These are phyloP conservation scores for Porodaedalea pini DNA, from an alignment of 1,284 basidiomycete genomes.

Conservation along the genomic window DNA sequence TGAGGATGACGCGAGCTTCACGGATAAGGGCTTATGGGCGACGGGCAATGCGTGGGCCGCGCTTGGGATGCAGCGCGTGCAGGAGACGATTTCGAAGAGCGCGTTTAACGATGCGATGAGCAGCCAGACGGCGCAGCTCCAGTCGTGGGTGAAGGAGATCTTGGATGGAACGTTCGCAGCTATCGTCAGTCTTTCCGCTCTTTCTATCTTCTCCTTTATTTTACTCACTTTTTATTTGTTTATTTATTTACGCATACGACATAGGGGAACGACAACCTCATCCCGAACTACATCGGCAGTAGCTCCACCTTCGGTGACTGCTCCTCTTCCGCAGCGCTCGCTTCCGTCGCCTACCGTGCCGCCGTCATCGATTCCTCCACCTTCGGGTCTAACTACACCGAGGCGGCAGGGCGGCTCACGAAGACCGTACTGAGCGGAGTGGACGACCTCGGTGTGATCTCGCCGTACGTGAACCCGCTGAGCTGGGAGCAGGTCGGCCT, in stretches of 20 bases:
- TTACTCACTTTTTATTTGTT: neutral
- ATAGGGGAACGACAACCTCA: constrained; percentile 21
- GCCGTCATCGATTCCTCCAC: constrained; percentile 25
- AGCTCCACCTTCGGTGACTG: constrained; percentile 41
- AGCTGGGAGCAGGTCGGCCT: constrained; percentile 35
- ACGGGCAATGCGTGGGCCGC: constrained; percentile 46
- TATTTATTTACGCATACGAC: constrained; percentile 13
- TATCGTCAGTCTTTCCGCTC: constrained; percentile 39
- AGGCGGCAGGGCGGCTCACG: constrained; percentile 25
- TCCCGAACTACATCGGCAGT: constrained; percentile 32
- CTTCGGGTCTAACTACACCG: constrained; percentile 27
- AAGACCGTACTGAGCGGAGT: constrained; percentile 24
- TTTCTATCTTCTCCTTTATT: no score
- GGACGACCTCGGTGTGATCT: constrained; percentile 35
- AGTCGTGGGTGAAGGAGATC: constrained; percentile 44
- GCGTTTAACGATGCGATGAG: constrained; percentile 31
- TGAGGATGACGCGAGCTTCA: constrained; percentile 30
- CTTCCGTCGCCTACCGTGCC: constrained; percentile 41
- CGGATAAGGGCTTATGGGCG: constrained; percentile 52
- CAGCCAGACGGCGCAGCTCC: constrained; percentile 32
- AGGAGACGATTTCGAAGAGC: constrained; percentile 44
- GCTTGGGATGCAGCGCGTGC: constrained; percentile 41
- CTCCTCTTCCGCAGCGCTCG: constrained; percentile 40
- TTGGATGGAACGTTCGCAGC: constrained; percentile 43
- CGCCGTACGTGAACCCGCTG: constrained; percentile 45